Base-by-base conservation (phyloP, 2,329 filamentous ascomycete species). In the Eurotiales sp. region DNA sequence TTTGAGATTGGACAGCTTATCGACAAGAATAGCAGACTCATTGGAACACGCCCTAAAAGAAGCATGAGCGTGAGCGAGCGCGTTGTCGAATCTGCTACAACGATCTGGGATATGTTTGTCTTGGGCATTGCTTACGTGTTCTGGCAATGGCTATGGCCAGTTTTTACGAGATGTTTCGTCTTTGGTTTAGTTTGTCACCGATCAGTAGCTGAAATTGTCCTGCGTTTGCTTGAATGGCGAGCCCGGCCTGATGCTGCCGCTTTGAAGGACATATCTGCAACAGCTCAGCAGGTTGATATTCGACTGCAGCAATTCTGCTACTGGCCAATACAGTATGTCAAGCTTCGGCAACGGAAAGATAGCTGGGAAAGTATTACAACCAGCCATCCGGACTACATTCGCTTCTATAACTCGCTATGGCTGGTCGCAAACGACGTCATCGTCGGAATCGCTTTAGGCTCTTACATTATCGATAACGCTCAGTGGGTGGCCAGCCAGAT, bases 391-490 rank as follows among this genome's bases (percentile, higher is more conserved):
- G 93, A 99, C 68, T 99, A 99, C 68, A 99, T 99, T 59, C 87
- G 93, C 14, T 99, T 99, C 71, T 99, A 97, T 74, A 99, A 99
- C 69, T 96, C 90, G 63, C 76, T 99, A 4, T 99, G 93, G 93
- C 86, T 99, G 8, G 93, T 99, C 19, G 91, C 91, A 25, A 99
- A 99, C 72, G 93, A 99, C 72, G 87, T 99, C 42, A 99, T 99
- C 58, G 97, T 99, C 54, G 95, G 93, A 22, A 96, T 99, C 59
- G 93, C 93, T 1, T 73, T 99, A 7, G 95, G 93, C 0, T 95
- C 90, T 1, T 99, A 96, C 68, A 95, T 99, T 55, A 92, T 97
- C 56, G 93, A 99, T 66, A 96, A 99, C 62, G 86, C 90, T 2
- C 80, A 83, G 50, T 89, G 87, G 77, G 90, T 96, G 1, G 90